phyloP scores from a whole-genome alignment of 768 basidiomycete species.

The Pleurotus giganteus region DNA sequence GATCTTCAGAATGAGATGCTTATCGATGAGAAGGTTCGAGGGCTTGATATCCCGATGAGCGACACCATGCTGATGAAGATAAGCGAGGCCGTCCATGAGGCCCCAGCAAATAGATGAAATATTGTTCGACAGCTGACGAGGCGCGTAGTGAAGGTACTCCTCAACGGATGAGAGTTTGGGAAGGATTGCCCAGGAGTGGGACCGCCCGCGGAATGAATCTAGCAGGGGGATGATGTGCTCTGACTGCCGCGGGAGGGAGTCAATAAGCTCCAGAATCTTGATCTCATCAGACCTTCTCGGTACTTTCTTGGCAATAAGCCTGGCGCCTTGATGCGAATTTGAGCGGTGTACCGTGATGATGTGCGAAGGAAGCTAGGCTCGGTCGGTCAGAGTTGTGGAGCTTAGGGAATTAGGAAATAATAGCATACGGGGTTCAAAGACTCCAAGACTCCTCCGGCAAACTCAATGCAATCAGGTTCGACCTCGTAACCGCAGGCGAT shows the following conservation, averaged over 20 bases:
- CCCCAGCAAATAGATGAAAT: neutral
- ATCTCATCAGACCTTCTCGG: conserved; percentile 9
- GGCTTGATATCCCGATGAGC: conserved; percentile 86
- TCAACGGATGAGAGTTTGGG: conserved; percentile 1
- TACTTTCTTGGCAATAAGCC: conserved; percentile 9
- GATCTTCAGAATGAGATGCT: conserved; percentile 76
- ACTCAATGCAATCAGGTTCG: conserved; percentile 1
- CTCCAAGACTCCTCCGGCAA: neutral
- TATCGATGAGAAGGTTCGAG: conserved; percentile 70
- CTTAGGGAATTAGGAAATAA: neutral
- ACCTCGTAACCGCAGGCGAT: conserved; percentile 5
- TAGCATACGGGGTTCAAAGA: neutral
- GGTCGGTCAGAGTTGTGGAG: neutral
- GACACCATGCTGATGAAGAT: conserved; percentile 74
- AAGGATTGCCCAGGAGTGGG: conserved; percentile 1
- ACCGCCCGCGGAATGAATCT: conserved; percentile 6
- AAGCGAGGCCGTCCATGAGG: conserved; percentile 25
- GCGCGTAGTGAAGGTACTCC: neutral
- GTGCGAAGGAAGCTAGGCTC: conserved; percentile 1
- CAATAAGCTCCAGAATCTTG: conserved; percentile 7
- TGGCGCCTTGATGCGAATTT: neutral
- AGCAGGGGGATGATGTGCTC: conserved; percentile 8
- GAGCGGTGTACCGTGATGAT: conserved; percentile 3
- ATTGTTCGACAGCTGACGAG: neutral
- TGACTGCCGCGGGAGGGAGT: neutral